phyloP scores from a whole-genome alignment of 495 filamentous ascomycete species.

The Venustampulla echinocandica region DNA sequence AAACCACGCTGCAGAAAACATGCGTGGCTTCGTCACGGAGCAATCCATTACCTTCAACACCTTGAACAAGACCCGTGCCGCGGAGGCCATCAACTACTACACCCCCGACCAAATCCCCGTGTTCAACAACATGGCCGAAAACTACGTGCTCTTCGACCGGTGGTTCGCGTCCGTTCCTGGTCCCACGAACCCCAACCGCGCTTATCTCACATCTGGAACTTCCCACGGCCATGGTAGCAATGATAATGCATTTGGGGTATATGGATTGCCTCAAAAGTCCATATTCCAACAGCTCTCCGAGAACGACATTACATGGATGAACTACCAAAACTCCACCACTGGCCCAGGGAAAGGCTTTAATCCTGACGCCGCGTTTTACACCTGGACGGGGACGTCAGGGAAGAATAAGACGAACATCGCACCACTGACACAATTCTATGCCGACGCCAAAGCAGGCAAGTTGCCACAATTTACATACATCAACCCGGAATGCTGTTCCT shows the following conservation, averaged over 20 bases:
- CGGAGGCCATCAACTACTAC: conserved; percentile 44
- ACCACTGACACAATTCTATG: conserved; percentile 35
- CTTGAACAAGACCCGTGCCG: conserved; percentile 30
- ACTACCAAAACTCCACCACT: conserved; percentile 36
- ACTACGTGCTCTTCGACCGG: conserved; percentile 43
- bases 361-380: conserved; percentile 24
- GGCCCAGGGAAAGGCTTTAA: conserved; percentile 16
- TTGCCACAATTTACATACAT: conserved; percentile 41
- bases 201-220: conserved; percentile 37
- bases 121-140: conserved; percentile 37
- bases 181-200: conserved; percentile 35
- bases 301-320: conserved; percentile 37
- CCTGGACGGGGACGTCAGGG: conserved; percentile 32
- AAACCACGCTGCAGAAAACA: conserved; percentile 23
- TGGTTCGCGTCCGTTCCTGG: conserved; percentile 44
- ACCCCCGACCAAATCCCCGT: conserved; percentile 41
- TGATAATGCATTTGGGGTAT: conserved; percentile 33
- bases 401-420: conserved; percentile 22
- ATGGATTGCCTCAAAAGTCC: conserved; percentile 32
- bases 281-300: conserved; percentile 43
- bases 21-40: conserved; percentile 42
- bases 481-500: conserved; percentile 44
- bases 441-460: conserved; percentile 34
- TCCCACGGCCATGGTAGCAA: conserved; percentile 40
- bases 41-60: conserved; percentile 33